Percentiles rank a stretch among this genome's conserved stretches.
Conservation (phyloP, 768 basidiomycete genomes). For the Tulasnella sp. region DNA sequence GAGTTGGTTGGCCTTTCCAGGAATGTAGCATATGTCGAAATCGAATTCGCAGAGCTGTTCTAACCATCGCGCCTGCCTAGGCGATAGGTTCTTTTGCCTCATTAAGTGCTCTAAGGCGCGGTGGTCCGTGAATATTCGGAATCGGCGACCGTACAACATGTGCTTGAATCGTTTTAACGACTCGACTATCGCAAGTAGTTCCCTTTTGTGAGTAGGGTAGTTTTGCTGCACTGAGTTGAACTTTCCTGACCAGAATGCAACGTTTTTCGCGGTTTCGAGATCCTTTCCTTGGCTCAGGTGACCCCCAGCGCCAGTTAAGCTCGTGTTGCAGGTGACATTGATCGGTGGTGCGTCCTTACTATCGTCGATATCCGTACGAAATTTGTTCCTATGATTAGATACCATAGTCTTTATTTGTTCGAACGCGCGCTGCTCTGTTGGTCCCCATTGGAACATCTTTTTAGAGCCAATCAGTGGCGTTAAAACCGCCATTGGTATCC, state of each 20-base stretch:
- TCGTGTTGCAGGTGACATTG: slow-evolving; percentile 34
- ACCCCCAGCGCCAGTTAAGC: slow-evolving; percentile 40
- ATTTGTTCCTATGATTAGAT: slow-evolving; percentile 26
- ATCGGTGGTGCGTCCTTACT: slow-evolving; percentile 33
- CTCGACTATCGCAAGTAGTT: slow-evolving; percentile 39
- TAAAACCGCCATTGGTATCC: slow-evolving; percentile 42
- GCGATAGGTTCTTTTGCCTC: slow-evolving; percentile 37
- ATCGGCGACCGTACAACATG: slow-evolving; percentile 32
- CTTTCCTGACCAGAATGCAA: slow-evolving; percentile 22
- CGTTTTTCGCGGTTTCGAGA: background rate
- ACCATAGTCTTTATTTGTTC: slow-evolving; percentile 34
- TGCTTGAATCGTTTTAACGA: slow-evolving; percentile 34
- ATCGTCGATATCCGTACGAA: slow-evolving; percentile 30
- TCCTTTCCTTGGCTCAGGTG: slow-evolving; percentile 31
- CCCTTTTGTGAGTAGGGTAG: slow-evolving; percentile 42
- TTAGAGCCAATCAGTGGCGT: slow-evolving; percentile 30
- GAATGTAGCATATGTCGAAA: slow-evolving; percentile 38
- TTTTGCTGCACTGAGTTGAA: slow-evolving; percentile 30
- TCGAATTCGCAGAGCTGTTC: slow-evolving; percentile 42
- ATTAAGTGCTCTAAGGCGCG: slow-evolving; percentile 38
- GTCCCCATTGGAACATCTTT: slow-evolving; percentile 33
- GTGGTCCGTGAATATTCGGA: slow-evolving; percentile 41
- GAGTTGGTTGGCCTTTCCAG: slow-evolving; percentile 40
- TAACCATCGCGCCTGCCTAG: slow-evolving; percentile 40
- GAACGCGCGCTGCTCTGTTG: slow-evolving; percentile 37